Evolutionary conservation across 2,329 filamentous ascomycete species (phyloP).

Genomic region (Paecilomyces sp.): DNA sequence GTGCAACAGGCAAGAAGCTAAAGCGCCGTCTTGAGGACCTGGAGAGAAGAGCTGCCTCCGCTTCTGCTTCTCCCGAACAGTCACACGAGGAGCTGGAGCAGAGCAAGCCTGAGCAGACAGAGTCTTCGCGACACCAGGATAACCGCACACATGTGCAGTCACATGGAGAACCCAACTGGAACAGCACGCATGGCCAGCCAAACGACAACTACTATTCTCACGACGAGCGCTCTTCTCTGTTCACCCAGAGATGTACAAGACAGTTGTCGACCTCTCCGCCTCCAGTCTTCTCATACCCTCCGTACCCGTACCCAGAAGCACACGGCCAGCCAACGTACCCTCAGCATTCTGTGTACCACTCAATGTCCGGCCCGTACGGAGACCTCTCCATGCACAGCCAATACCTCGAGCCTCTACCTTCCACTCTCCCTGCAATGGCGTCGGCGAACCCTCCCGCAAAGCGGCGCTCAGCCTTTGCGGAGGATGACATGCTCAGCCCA

Average conservation of each 20-base stretch:
- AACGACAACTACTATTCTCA: conserved; percentile 26
- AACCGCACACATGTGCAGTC: conserved; percentile 17
- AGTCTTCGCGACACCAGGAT: conserved; percentile 17
- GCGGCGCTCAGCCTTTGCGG: conserved; percentile 44
- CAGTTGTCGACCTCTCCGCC: conserved; percentile 55
- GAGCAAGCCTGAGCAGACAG: conserved; percentile 14
- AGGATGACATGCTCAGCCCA: conserved; percentile 50
- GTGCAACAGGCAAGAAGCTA: conserved; percentile 53
- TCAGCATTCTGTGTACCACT: conserved; percentile 28
- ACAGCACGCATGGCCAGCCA: conserved; percentile 20
- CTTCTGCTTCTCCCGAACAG: conserved; percentile 55
- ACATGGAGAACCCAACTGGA: conserved; percentile 16
- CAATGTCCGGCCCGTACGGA: conserved; percentile 22
- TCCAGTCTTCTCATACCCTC: conserved; percentile 47
- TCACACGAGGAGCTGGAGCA: conserved; percentile 46
- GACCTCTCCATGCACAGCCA: conserved; percentile 29
- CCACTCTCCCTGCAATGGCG: conserved; percentile 39
- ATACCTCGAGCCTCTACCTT: conserved; percentile 33
- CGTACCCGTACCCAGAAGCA: conserved; percentile 40
- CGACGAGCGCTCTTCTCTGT: conserved; percentile 47
- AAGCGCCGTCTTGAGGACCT: conserved; percentile 61
- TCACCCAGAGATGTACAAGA: conserved; percentile 51
- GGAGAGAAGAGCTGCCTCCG: conserved; percentile 54
- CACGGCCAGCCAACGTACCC: conserved; percentile 29
- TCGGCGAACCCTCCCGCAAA: conserved; percentile 39